Conservation (phyloP, 371 early-diverging fungal species). For the Apophysomyces variabilis region DNA sequence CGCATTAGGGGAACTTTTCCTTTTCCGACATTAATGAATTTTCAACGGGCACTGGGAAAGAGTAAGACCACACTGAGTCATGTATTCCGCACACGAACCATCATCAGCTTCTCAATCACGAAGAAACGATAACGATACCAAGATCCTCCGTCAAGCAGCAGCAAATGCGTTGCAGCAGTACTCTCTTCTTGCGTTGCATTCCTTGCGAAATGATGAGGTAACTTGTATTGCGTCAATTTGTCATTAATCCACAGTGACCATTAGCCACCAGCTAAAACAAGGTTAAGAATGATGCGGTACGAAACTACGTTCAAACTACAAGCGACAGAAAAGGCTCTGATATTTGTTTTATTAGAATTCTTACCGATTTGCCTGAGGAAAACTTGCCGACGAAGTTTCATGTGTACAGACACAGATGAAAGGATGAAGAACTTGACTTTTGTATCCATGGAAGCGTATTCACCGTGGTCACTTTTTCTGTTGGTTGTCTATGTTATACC, state of each 20-base stretch:
- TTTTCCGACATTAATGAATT: too few species aligned
- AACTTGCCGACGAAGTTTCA: too few species aligned
- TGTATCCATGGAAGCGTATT: too few species aligned
- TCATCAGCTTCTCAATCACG: not conserved
- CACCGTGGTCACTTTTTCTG: too few species aligned
- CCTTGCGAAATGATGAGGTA: constrained; percentile 24
- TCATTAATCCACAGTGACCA: not conserved
- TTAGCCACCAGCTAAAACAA: constrained; percentile 24
- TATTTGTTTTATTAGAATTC: not conserved
- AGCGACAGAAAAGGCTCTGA: not conserved
- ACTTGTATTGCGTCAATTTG: not conserved
- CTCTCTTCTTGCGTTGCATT: constrained; percentile 20
- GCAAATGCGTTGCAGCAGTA: constrained; percentile 26
- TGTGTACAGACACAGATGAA: too few species aligned
- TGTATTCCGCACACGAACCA: not conserved
- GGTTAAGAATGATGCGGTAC: constrained; percentile 33
- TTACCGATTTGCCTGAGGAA: not conserved
- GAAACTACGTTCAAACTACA: not conserved
- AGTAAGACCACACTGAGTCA: not conserved
- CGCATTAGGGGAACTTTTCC: too few species aligned
- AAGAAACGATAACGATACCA: constrained; percentile 17
- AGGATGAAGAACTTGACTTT: too few species aligned
- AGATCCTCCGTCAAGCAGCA: constrained; percentile 21
- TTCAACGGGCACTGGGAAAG: too few species aligned
- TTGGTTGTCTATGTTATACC: too few species aligned